Conservation (phyloP, 1,284 basidiomycete genomes). For the Leccinum insigne region DNA sequence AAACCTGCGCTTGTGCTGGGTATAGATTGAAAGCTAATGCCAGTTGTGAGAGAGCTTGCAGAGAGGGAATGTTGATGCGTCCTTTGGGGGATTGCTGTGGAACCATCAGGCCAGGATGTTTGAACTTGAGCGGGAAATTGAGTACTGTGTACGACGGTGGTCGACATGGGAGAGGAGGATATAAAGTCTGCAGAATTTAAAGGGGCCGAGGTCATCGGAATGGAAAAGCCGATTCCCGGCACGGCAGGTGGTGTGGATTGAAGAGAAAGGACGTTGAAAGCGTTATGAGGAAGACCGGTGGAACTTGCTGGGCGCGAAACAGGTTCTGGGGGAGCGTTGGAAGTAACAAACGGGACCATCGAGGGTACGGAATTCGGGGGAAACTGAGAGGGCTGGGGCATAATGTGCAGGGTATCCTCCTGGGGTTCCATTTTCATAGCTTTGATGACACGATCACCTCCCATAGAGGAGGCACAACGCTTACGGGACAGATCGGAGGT, state of each 20-base stretch:
- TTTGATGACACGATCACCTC: constrained; percentile 60
- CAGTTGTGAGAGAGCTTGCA: constrained; percentile 32
- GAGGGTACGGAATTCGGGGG: constrained; percentile 22
- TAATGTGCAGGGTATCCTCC: constrained; percentile 45
- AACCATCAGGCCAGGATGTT: constrained; percentile 32
- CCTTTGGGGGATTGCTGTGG: constrained; percentile 28
- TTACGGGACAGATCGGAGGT: constrained; percentile 49
- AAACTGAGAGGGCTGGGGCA: constrained; percentile 32
- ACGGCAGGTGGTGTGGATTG: constrained; percentile 26
- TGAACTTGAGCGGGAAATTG: constrained; percentile 28
- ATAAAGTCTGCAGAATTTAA: constrained; percentile 28
- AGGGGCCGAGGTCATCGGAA: constrained; percentile 19
- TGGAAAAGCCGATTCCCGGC: constrained; percentile 22
- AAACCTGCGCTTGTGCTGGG: constrained; percentile 32
- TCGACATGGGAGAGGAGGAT: constrained; percentile 21
- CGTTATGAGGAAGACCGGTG: constrained; percentile 30
- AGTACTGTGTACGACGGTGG: constrained; percentile 19
- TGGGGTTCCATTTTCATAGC: constrained; percentile 67
- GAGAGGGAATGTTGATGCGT: constrained; percentile 38
- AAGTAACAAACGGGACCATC: constrained; percentile 27
- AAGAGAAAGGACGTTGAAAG: constrained; percentile 29
- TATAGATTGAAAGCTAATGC: constrained; percentile 36
- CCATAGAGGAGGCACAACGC: constrained; percentile 65
- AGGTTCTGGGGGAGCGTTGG: constrained; percentile 35
- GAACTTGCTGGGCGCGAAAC: constrained; percentile 46